Base-by-base conservation (phyloP, 2,329 filamentous ascomycete species). In the Beauveria scarabaeidicola region DNA sequence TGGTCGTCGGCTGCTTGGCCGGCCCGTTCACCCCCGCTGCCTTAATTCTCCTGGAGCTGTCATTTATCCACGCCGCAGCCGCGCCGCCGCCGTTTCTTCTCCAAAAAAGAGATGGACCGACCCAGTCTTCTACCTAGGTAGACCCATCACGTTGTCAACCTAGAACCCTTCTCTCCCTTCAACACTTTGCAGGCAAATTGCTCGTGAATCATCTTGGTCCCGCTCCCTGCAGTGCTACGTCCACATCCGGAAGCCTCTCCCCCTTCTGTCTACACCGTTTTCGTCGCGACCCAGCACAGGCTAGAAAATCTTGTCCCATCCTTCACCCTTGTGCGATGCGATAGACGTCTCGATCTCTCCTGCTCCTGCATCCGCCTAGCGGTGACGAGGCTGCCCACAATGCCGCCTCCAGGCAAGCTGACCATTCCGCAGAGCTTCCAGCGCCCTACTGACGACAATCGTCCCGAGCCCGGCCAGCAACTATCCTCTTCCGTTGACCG, bases 41-140 rank as follows among this genome's bases (percentile, higher is more conserved):
- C 47, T 58, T 58, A 58, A 58, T 58, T 51, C 55, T 58, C 55
- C 36, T 47, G 55, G 47, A 52, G 47, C 55, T 58, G 55, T 25
- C 38, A 43, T 51, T 36, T 58, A 58, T 58, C 55, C 55, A 58
- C 55, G 55, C 38, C 55, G 55, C 55, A 51, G 55, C 55, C 55
- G 55, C 46, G 55, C 44, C 55, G 54, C 52, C 25, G 43, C 53
- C 43, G 23, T 50, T 57, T 40, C 44, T 57, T 19, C 54, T 38
- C 54, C 48, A 51, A 21, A 57, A 55, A 56, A 56, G 44, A 50
- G 54, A 51, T 50, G 36, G 54, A 23, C n/a, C 27, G 55, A 51
- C 55, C 55, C 55, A 58, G 46, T 58, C 55, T 52, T 48, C 38
- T 58, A 36, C 55, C 55, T 51, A n/a, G 32, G 32, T 36, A 36